Base-by-base conservation (phyloP, 192 early-diverging fungal genomes). In the Coemansia sp. region DNA sequence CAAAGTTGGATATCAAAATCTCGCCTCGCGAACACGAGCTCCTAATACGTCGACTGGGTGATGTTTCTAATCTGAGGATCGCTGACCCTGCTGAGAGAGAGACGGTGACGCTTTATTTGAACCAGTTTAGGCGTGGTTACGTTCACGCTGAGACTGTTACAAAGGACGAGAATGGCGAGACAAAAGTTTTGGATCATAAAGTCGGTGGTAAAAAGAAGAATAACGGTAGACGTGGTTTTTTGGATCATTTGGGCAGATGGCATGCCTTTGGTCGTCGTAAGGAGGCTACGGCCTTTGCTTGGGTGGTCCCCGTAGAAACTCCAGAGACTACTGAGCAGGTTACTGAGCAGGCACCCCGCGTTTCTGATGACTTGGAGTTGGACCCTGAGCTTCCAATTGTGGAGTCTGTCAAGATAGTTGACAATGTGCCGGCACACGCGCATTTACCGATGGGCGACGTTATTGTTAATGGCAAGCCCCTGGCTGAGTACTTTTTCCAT, bases 241-340 rank as follows among this genome's bases (percentile, higher is more conserved):
- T 20, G 70, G 94, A 96, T 72, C 82, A 90, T 38, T 68, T 88
- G 60, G 93, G 94, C 8, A 83, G 94, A 41, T 88, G 91, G 29
- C 90, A 88, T 76, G 90, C 92, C 0, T 80, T 84, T 22, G 96
- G 92, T 5, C 87, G 89, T 40, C 89, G 95, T 67, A 98, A 98
- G 87, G 87, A 91, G 62, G 90, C 95, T 2, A 80, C 70, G 7
- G 95, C 94, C 6, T 87, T 87, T 46, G 91, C 87, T 33, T 96
- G 88, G 88, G 64, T 95, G 1, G 89, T 94, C 1, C 80, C 80
- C 0, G 69, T 82, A 1, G 49, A 24, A 66, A 52, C n/a, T 24
- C 44, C 68, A 20, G 63, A 22, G 53, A 0, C 44, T 29, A 43
- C 27, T 1, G 33, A 16, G 24, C 58, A 33, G 3, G 57, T 1